These are phyloP conservation scores for Canavalia ensiformis DNA, from an alignment of 306 rosid genomes.

Conservation along the genomic window DNA sequence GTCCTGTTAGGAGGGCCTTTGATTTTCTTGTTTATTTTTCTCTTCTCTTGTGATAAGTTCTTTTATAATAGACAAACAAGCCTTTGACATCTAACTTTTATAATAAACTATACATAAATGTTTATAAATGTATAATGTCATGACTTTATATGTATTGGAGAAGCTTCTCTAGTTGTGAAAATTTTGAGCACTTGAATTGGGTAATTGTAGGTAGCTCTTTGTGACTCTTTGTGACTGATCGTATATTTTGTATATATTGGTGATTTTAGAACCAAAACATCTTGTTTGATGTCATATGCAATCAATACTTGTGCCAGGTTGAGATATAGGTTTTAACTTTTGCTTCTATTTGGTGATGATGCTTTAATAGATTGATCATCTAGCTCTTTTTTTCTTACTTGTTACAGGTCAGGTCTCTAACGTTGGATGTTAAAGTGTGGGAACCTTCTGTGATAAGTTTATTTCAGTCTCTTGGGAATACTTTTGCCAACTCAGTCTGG, in stretches of 20 bases:
- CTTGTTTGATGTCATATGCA: slow-evolving; percentile 1
- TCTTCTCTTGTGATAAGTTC: neutral
- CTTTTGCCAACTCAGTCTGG: slow-evolving; percentile 98
- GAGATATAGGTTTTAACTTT: slow-evolving; percentile 5
- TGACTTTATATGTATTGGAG: neutral
- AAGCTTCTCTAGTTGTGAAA: neutral
- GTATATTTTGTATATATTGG: neutral
- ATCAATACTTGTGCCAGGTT: neutral
- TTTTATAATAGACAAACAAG: neutral
- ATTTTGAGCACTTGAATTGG: slow-evolving; percentile 19
- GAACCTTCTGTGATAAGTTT: slow-evolving; percentile 95
- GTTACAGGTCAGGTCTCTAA: slow-evolving; percentile 93
- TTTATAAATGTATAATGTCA: neutral
- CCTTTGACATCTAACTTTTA: slow-evolving; percentile 4
- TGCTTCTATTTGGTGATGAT: slow-evolving; percentile 32
- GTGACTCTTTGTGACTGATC: neutral
- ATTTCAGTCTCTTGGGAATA: slow-evolving; percentile 96
- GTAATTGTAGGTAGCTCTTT: neutral
- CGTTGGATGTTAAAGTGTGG: slow-evolving; percentile 99
- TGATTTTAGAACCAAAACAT: slow-evolving; percentile 25
- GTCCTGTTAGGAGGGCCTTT: slow-evolving; percentile 22
- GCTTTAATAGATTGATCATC: slow-evolving; percentile 43
- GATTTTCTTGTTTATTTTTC: neutral
- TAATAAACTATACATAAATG: slow-evolving; percentile 8
- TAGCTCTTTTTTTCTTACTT: slow-evolving; percentile 41